phyloP scores from a whole-genome alignment of 1,284 basidiomycete species.

The Marasmius sp. region DNA sequence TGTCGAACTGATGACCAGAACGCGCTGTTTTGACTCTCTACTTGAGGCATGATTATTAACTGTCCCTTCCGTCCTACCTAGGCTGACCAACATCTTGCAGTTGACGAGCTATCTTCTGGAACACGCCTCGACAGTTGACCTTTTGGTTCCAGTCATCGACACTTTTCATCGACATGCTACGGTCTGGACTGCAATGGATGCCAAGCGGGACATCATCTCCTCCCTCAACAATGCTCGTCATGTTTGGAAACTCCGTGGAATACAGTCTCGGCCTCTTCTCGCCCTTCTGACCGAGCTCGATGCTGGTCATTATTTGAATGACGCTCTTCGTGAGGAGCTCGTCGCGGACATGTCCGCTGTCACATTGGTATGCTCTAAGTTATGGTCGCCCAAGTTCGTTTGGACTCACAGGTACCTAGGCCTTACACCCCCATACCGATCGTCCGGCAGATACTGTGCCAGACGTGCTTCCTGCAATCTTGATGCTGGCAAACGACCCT shows the following conservation, averaged over 20 bases:
- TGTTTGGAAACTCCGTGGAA: conserved; percentile 59
- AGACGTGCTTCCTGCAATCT: conserved; percentile 63
- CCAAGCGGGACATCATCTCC: conserved; percentile 50
- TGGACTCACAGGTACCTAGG: conserved; percentile 26
- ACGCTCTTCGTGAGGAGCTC: conserved; percentile 55
- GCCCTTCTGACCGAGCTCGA: conserved; percentile 65
- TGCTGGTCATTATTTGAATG: conserved; percentile 52
- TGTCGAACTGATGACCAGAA: conserved; percentile 57
- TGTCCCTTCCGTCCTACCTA: background rate
- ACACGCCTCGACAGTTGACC: conserved; percentile 46
- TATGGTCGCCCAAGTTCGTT: background rate
- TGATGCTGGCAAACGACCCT: conserved; percentile 57
- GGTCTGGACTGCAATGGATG: conserved; percentile 77
- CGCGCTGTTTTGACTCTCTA: conserved; percentile 64
- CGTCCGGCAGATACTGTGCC: conserved; percentile 52
- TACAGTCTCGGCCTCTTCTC: conserved; percentile 62
- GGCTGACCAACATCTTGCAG: conserved; percentile 34
- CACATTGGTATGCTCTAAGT: conserved; percentile 48
- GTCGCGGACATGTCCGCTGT: conserved; percentile 57
- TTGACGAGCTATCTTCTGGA: conserved; percentile 58
- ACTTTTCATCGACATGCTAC: conserved; percentile 64
- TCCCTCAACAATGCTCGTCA: conserved; percentile 65
- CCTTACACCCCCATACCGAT: conserved; percentile 44
- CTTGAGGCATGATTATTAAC: conserved; percentile 54
- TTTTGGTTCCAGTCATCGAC: conserved; percentile 61